Base-by-base conservation (phyloP, 495 filamentous ascomycete species). In the Daldinia loculata region DNA sequence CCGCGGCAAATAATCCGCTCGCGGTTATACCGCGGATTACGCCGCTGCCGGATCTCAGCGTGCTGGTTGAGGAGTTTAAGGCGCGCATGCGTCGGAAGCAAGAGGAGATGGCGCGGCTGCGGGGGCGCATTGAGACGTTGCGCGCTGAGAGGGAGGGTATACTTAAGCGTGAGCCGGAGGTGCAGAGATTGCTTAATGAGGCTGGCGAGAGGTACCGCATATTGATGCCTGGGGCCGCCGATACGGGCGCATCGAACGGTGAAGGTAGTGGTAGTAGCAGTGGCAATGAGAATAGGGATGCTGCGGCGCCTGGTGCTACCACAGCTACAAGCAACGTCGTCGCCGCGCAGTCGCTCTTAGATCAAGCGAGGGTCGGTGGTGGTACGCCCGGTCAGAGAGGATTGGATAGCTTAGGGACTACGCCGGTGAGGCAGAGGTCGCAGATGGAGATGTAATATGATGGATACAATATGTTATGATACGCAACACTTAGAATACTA, bases 171-270 rank as follows among this genome's bases (percentile, higher is more conserved):
- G 91, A 97, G 80, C 87, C 85, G 19, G 92, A 95, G 80, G 90
- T 97, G 5, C 94, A 97, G 80, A 84, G 84, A 30, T 80, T 94
- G 63, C 83, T 98, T 59, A 90, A 91, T 75, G 91, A 96, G 76
- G 91, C 93, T 0, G 93, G 92, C 0, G 92, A 92, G 56, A 88
- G 90, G 63, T 97, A 93, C 78, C 80, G 82, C 27, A 78, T 67
- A 11, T 75, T 83, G 63, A 80, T 81, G 56, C 69, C 72, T 29
- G 78, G 73, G 32, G 43, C 30, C 53, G 30, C 7, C 29, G 52
- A 38, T 63, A n/a, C 19, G 36, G 48, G 41, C 11, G 59, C 30
- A 11, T 69, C 61, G 12, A 17, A 30, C 17, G 69, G 58, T 5
- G 68, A n/a, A 26, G 73, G 48, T 7, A 62, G 7, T 22, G 38